Percentiles rank a stretch among this genome's conserved stretches.
Evolutionary conservation across 116 monocot species (phyloP).

Genomic region (Zostera marina): DNA sequence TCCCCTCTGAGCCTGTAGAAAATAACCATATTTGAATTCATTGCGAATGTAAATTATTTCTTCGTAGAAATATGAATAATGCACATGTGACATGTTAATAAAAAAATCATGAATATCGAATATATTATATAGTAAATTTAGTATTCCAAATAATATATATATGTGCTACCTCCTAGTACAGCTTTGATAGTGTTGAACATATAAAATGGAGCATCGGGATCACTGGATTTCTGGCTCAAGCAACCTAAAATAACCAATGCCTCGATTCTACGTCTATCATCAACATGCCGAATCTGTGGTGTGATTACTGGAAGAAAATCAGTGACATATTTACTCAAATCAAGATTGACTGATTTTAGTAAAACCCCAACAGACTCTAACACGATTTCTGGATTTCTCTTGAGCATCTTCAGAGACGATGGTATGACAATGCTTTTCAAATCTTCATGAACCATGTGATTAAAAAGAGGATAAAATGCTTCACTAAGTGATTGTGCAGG

Average conservation of each 20-base stretch:
- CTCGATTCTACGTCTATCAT: slow-evolving; percentile 55
- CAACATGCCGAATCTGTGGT: slow-evolving; percentile 69
- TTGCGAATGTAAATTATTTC: neutral
- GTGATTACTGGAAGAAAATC: slow-evolving; percentile 72
- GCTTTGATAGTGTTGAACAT: slow-evolving; percentile 60
- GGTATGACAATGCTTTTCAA: slow-evolving; percentile 54
- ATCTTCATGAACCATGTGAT: slow-evolving; percentile 58
- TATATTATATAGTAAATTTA: neutral
- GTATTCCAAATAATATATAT: neutral
- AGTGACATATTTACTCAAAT: slow-evolving; percentile 75
- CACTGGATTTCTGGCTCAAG: slow-evolving; percentile 70
- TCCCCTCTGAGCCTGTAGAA: slow-evolving; percentile 75
- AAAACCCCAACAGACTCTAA: slow-evolving; percentile 62
- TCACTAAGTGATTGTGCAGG: slow-evolving; percentile 34
- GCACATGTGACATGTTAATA: neutral
- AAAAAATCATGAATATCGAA: neutral
- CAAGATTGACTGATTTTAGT: slow-evolving; percentile 40
- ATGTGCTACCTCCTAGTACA: slow-evolving; percentile 42
- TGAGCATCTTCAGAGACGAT: slow-evolving; percentile 74
- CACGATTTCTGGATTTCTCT: slow-evolving; percentile 85
- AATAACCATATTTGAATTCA: neutral
- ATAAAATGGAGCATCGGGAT: slow-evolving; percentile 57
- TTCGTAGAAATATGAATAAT: neutral
- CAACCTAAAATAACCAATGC: slow-evolving; percentile 54
- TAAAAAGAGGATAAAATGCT: slow-evolving; percentile 61